Conservation (phyloP, 495 filamentous ascomycete genomes). For the Paragyromitra xinjiangensis region DNA sequence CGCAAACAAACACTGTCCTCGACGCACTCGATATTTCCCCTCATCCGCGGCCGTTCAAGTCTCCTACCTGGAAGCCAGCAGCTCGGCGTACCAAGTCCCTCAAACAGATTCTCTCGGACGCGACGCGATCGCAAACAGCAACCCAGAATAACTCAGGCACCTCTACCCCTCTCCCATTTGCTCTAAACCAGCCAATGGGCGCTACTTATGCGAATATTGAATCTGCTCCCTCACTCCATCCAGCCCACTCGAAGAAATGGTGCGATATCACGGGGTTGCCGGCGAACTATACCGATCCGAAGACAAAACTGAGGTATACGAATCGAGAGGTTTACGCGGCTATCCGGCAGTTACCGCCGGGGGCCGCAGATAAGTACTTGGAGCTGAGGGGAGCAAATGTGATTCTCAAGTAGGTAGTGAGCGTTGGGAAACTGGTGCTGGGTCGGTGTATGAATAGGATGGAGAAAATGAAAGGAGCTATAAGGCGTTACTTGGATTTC, state of each 20-base stretch:
- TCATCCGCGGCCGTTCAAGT: constrained; percentile 85
- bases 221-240: constrained; percentile 80
- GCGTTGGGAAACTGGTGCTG: not conserved
- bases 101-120: constrained; percentile 94
- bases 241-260: constrained; percentile 79
- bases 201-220: constrained; percentile 97
- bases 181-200: constrained; percentile 73
- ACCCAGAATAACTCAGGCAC: constrained; percentile 64
- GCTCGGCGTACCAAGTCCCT: constrained; percentile 97
- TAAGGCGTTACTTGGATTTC: constrained; percentile 26
- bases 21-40: constrained; percentile 87
- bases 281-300: constrained; percentile 89
- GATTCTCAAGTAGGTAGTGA: constrained; percentile 74
- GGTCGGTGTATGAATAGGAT: not conserved
- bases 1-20: constrained; percentile 64
- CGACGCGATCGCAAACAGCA: constrained; percentile 82
- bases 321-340: constrained; percentile 87
- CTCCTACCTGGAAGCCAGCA: constrained; percentile 84
- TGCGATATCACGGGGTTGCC: constrained; percentile 94
- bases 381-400: constrained; percentile 91
- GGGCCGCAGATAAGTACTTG: constrained; percentile 83
- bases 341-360: constrained; percentile 77
- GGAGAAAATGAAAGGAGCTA: not conserved
- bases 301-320: constrained; percentile 88
- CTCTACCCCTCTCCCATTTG: constrained; percentile 65